These are phyloP conservation scores for Nigrospora sphaerica DNA, from an alignment of 2,329 filamentous ascomycete species.

Conservation along the genomic window DNA sequence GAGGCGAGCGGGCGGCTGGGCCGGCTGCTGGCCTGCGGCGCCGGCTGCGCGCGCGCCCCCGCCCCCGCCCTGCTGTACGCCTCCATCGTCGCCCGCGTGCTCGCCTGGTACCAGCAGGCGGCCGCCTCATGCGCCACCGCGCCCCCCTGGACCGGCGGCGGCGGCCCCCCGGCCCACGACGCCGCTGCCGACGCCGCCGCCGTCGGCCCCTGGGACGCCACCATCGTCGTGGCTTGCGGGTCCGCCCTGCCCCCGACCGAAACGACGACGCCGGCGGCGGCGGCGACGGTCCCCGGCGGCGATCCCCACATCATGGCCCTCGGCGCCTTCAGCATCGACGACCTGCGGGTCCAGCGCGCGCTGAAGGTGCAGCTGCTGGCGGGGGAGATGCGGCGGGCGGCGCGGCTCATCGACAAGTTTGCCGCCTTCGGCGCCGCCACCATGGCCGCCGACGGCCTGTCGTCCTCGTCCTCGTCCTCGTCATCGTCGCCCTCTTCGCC, in stretches of 20 bases:
- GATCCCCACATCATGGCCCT: constrained; percentile 7
- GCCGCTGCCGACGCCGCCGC: background rate
- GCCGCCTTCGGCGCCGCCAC: background rate
- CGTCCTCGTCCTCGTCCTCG: too few relatives aligned
- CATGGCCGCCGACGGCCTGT: too few relatives aligned
- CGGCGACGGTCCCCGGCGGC: background rate
- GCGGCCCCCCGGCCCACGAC: background rate
- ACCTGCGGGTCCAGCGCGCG: constrained; percentile 11
- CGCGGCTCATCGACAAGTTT: constrained; percentile 13
- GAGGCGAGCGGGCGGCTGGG: constrained; percentile 14
- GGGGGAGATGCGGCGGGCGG: constrained; percentile 12
- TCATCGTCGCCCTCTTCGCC: too few relatives aligned
- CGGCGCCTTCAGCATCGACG: constrained; percentile 15
- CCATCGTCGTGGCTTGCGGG: background rate
- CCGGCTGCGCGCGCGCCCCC: constrained; percentile 8
- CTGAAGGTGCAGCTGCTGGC: constrained; percentile 14
- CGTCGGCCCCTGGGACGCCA: background rate
- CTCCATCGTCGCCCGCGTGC: constrained; percentile 14
- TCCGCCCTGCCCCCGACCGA: background rate
- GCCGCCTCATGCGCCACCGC: background rate
- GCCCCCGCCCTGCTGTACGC: constrained; percentile 16
- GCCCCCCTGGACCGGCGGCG: background rate
- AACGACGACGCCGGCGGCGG: constrained; percentile 3
- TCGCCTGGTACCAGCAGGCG: constrained; percentile 16
- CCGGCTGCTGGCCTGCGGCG: constrained; percentile 11